Base-by-base conservation (phyloP, 2,329 filamentous ascomycete species). In the Ilyonectria mors-panacis region DNA sequence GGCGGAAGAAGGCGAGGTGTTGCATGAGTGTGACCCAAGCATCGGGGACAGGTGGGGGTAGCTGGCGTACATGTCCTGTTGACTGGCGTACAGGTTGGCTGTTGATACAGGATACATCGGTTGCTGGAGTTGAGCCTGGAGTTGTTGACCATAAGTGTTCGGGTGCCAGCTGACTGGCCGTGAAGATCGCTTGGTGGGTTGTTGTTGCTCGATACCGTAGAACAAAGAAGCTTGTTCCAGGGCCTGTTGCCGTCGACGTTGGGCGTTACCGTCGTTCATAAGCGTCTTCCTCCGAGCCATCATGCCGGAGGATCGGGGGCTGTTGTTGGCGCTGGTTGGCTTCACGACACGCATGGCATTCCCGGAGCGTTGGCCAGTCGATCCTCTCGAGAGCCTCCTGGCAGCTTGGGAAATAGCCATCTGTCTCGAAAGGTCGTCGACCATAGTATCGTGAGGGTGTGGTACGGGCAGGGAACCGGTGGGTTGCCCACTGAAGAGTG, bases 91-190 rank as follows among this genome's bases (percentile, higher is more conserved):
- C 63, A 80, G 78, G 47, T 68, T 76, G 39, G 79, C 75, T 5
- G 79, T 76, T 8, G 84, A 78, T 39, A 84, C 79, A 13, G 81
- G 75, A 69, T 85, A 83, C 70, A 78, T 75, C 33, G 80, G 65
- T 63, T 79, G 78, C 21, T 82, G 81, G 47, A 79, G 75, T 59
- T 82, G 80, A 54, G 80, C 78, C 66, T 80, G 79, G 17, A 81
- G 77, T 75, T 78, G 71, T 50, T 78, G 79, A 21, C 83, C 79
- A 65, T 88, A 84, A 10, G 91, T 88, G 23, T 88, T 87, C 3
- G 92, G 91, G 78, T 94, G 93, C 93, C 93, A 94, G 83, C 92
- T 94, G 51, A 93, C 83, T 6, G 92, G 92, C 47, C 92, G 87
- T 59, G 81, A 81, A 44, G 84, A 79, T 75, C 81, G 79, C 39